phyloP scores from a whole-genome alignment of 306 rosid species.

The Fagus crenata region DNA sequence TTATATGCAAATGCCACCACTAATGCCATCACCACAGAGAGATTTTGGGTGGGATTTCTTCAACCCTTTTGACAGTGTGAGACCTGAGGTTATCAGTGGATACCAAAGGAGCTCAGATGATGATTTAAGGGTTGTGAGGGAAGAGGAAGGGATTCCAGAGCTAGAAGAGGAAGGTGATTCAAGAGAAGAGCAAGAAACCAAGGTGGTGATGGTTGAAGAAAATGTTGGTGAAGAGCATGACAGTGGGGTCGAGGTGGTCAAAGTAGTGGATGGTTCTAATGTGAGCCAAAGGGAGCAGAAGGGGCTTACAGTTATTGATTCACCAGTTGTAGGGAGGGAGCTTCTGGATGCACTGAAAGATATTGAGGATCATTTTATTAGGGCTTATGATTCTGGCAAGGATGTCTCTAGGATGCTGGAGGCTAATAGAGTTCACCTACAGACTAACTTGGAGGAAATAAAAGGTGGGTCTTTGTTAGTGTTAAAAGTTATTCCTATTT shows the following conservation, averaged over 20 bases:
- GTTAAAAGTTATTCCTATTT: neutral
- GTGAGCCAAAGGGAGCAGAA: conserved; percentile 47
- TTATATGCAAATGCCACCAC: conserved; percentile 80
- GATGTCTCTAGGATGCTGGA: conserved; percentile 86
- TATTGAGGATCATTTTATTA: conserved; percentile 65
- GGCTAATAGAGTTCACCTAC: conserved; percentile 78
- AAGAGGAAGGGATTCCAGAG: conserved; percentile 98
- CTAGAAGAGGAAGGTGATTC: conserved; percentile 68
- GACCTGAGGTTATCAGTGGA: conserved; percentile 60
- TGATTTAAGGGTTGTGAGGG: conserved; percentile 82
- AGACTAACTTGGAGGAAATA: conserved; percentile 78
- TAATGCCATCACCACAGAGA: conserved; percentile 75
- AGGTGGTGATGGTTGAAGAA: conserved; percentile 47
- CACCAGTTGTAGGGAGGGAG: conserved; percentile 83
- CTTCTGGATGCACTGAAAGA: conserved; percentile 87
- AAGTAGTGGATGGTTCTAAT: conserved; percentile 40
- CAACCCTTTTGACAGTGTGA: conserved; percentile 73
- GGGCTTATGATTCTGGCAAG: conserved; percentile 80
- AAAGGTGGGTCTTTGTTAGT: conserved; percentile 56
- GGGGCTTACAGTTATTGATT: conserved; percentile 60
- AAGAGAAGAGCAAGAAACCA: conserved; percentile 45
- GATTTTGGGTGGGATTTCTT: conserved; percentile 97
- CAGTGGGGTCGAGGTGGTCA: conserved; percentile 46
- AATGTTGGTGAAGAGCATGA: conserved; percentile 37
- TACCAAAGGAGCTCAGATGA: conserved; percentile 66